Evolutionary conservation across 2,329 filamentous ascomycete genomes (phyloP).

Genomic region (Fusarium nelsonii): DNA sequence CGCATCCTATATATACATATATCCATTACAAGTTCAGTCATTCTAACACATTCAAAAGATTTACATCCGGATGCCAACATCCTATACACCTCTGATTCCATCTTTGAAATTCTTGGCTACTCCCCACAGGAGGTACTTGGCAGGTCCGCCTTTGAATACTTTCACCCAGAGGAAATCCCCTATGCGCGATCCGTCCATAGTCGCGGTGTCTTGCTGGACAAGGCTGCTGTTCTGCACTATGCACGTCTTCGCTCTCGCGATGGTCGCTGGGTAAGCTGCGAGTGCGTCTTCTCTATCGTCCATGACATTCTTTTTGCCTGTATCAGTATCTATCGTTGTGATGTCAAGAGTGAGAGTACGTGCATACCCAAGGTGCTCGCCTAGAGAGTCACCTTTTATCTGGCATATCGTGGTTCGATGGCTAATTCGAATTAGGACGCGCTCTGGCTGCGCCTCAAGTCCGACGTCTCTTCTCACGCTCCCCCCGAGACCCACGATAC

Average conservation of each 20-base stretch:
- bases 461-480: slow-evolving; percentile 82
- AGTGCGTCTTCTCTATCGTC: slow-evolving; percentile 90
- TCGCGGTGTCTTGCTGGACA: slow-evolving; percentile 81
- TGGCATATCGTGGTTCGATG: slow-evolving; percentile 3
- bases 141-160: slow-evolving; percentile 86
- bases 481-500: slow-evolving; percentile 84
- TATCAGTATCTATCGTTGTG: slow-evolving; percentile 79
- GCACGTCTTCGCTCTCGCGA: slow-evolving; percentile 76
- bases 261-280: slow-evolving; percentile 81
- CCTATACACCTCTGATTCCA: slow-evolving; percentile 85
- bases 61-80: slow-evolving; percentile 81
- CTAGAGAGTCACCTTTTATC: not conserved
- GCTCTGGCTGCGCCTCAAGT: slow-evolving; percentile 83
- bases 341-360: slow-evolving; percentile 80
- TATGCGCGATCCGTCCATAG: slow-evolving; percentile 79
- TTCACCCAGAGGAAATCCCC: slow-evolving; percentile 83
- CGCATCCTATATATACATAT: not conserved
- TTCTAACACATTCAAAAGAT: slow-evolving; percentile 57
- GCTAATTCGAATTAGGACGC: slow-evolving; percentile 66
- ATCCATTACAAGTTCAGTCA: not conserved
- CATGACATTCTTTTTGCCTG: slow-evolving; percentile 89
- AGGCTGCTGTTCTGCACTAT: slow-evolving; percentile 86
- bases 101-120: slow-evolving; percentile 86
- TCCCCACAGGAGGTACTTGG: slow-evolving; percentile 80
- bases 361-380: slow-evolving; percentile 34